These are phyloP conservation scores for Phanerochaete sordida DNA, from an alignment of 768 basidiomycete genomes.

Conservation along the genomic window DNA sequence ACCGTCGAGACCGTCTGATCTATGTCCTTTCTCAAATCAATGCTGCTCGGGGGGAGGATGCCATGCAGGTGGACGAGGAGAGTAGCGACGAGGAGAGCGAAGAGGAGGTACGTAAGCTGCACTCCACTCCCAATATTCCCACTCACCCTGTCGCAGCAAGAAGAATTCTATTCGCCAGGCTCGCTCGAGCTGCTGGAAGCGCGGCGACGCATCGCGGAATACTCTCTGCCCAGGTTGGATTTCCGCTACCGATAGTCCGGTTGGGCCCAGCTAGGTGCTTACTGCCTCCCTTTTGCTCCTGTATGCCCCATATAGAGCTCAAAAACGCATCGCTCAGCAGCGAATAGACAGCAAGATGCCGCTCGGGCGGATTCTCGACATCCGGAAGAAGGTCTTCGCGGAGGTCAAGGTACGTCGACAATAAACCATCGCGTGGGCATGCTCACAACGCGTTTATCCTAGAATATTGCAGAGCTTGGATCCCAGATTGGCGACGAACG, in stretches of 20 bases:
- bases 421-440: too few species aligned
- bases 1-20: slow-evolving; percentile 92
- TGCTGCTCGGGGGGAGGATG: slow-evolving; percentile 80
- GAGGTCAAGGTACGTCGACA: slow-evolving; percentile 76
- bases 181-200: slow-evolving; percentile 84
- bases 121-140: not conserved
- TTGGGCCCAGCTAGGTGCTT: slow-evolving; percentile 72
- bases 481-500: slow-evolving; percentile 98
- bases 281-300: slow-evolving; percentile 43
- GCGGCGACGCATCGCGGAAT: slow-evolving; percentile 84
- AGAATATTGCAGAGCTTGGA: slow-evolving; percentile 91
- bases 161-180: slow-evolving; percentile 95
- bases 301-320: slow-evolving; percentile 72
- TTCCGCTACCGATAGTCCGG: slow-evolving; percentile 47
- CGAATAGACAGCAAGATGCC: slow-evolving; percentile 85
- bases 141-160: slow-evolving; percentile 48
- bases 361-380: slow-evolving; percentile 84
- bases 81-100: slow-evolving; percentile 68
- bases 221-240: slow-evolving; percentile 92
- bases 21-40: slow-evolving; percentile 94
- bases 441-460: not conserved
- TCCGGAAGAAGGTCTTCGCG: slow-evolving; percentile 85
- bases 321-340: slow-evolving; percentile 91
- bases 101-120: slow-evolving; percentile 58
- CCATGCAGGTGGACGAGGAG: slow-evolving; percentile 70